phyloP scores from a whole-genome alignment of 2,329 filamentous ascomycete genomes.

The Pseudogymnoascus sp. region DNA sequence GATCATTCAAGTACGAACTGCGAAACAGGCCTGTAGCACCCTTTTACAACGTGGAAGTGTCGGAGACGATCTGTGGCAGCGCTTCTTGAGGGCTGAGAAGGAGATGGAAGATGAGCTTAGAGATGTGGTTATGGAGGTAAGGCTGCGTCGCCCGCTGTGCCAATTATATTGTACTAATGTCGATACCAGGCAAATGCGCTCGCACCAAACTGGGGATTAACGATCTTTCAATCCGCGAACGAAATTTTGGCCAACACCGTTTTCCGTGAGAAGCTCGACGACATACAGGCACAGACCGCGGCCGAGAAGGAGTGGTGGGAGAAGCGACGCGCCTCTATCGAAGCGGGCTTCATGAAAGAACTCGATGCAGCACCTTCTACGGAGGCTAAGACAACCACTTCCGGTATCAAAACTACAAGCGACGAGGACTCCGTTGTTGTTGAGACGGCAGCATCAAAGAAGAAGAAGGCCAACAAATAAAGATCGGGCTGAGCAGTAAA shows the following conservation, averaged over 20 bases:
- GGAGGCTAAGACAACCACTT: slow-evolving; percentile 31
- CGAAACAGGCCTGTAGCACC: slow-evolving; percentile 78
- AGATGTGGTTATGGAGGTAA: slow-evolving; percentile 86
- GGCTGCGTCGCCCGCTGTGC: slow-evolving; percentile 16
- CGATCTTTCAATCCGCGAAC: slow-evolving; percentile 94
- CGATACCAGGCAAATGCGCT: slow-evolving; percentile 73
- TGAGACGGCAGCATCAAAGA: slow-evolving; percentile 46
- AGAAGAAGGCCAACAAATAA: slow-evolving; percentile 60
- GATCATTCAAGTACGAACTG: slow-evolving; percentile 77
- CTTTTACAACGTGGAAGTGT: slow-evolving; percentile 85
- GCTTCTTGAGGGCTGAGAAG: slow-evolving; percentile 85
- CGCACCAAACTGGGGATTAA: slow-evolving; percentile 78
- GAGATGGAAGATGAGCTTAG: slow-evolving; percentile 94
- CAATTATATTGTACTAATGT: slow-evolving; percentile 18
- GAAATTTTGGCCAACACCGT: slow-evolving; percentile 83
- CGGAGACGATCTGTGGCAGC: slow-evolving; percentile 91
- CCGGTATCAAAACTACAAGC: slow-evolving; percentile 37
- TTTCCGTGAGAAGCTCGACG: slow-evolving; percentile 64
- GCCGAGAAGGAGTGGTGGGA: slow-evolving; percentile 90
- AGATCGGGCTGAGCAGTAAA: not conserved
- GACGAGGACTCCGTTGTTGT: slow-evolving; percentile 74
- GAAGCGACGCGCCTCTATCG: slow-evolving; percentile 64
- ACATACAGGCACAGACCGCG: slow-evolving; percentile 61
- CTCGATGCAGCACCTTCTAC: slow-evolving; percentile 55
- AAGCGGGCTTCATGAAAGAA: slow-evolving; percentile 76